A percentile compares a stretch with the other conserved stretches of the same genome.
Conservation (phyloP, 2,329 filamentous ascomycete species). For the Hymenotorrendiella dingleyae region DNA sequence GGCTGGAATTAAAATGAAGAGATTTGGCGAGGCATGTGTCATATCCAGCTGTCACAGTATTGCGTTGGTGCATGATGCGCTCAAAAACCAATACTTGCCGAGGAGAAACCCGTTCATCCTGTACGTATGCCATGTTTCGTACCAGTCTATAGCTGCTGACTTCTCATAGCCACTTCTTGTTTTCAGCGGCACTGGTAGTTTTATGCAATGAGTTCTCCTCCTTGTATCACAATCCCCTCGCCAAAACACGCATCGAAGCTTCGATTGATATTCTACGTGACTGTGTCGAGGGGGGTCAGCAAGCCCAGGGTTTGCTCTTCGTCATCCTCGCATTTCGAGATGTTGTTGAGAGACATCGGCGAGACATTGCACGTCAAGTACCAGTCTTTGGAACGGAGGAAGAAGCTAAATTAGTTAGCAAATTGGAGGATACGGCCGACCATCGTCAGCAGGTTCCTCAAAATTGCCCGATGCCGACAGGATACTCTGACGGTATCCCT, state of each 20-base stretch:
- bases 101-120: conserved; percentile 50
- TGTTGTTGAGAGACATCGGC: conserved; percentile 29
- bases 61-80: conserved; percentile 39
- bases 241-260: conserved; percentile 35
- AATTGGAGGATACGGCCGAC: not conserved
- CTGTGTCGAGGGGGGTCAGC: conserved; percentile 42
- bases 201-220: conserved; percentile 51
- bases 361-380: not conserved
- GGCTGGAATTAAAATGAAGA: conserved; percentile 35
- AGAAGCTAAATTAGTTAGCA: too few relatives aligned
- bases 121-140: conserved; percentile 36
- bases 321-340: conserved; percentile 45
- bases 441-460: not conserved
- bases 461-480: too few relatives aligned
- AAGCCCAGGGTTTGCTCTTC: conserved; percentile 43
- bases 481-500: too few relatives aligned
- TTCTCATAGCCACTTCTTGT: conserved; percentile 46
- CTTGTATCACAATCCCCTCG: conserved; percentile 40
- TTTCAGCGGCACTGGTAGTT: conserved; percentile 47
- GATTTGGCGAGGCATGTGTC: conserved; percentile 46
- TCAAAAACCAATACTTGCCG: conserved; percentile 40
- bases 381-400: not conserved
- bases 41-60: conserved; percentile 46
- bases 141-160: too few relatives aligned
- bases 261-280: conserved; percentile 44